phyloP scores from a whole-genome alignment of 192 early-diverging fungal species.

The Pilaira anomala region DNA sequence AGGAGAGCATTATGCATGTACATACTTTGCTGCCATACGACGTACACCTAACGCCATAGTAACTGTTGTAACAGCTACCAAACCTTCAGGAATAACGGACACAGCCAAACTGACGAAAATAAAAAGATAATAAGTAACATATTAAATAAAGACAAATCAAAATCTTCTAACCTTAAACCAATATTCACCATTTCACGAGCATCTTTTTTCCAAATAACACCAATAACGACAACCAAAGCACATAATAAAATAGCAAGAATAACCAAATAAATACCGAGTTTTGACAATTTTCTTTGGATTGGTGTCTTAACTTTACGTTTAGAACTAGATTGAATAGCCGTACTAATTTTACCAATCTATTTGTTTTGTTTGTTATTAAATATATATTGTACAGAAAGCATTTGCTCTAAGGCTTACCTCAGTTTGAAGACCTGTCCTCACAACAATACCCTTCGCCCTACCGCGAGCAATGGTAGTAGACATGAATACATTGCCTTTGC shows the following conservation, averaged over 20 bases:
- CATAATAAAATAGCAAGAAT: constrained; percentile 78
- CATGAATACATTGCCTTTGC: constrained; percentile 97
- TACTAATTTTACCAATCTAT: constrained; percentile 87
- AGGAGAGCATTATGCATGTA: constrained; percentile 26
- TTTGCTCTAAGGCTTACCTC: constrained; percentile 43
- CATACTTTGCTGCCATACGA: constrained; percentile 72
- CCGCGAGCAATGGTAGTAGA: constrained; percentile 88
- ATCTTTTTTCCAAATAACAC: constrained; percentile 64
- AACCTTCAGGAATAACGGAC: constrained; percentile 95
- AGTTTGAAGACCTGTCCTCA: constrained; percentile 79
- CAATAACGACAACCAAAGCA: constrained; percentile 80
- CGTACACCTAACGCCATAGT: constrained; percentile 97
- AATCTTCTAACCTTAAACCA: constrained; percentile 63
- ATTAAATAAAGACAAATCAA: background rate
- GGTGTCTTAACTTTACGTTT: constrained; percentile 56
- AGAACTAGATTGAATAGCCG: constrained; percentile 69
- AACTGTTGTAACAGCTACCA: constrained; percentile 96
- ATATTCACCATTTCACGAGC: constrained; percentile 73
- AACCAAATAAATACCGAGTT: constrained; percentile 84
- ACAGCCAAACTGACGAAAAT: constrained; percentile 81
- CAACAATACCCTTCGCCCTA: constrained; percentile 89
- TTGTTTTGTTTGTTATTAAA: background rate
- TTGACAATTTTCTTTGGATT: constrained; percentile 71
- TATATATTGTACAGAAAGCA: background rate
- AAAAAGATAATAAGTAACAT: constrained; percentile 3